A percentile compares a stretch with the other conserved stretches of the same genome.
Evolutionary conservation across 345 rosid species (phyloP).

Genomic region (Eucalyptus paniculata): DNA sequence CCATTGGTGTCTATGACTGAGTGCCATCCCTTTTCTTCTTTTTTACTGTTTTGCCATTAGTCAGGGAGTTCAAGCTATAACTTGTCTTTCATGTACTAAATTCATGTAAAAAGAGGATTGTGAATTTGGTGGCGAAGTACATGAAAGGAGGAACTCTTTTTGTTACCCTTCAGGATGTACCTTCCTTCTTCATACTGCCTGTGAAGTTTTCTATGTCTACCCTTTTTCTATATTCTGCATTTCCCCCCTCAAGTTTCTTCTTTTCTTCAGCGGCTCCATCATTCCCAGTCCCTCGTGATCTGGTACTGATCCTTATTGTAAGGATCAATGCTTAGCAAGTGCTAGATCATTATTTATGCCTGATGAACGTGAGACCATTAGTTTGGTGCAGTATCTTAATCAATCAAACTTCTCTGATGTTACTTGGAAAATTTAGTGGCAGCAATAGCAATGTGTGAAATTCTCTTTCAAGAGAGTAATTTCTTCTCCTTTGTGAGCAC

Average conservation of each 20-base stretch:
- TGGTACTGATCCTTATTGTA: not conserved
- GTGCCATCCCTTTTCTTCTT: not conserved
- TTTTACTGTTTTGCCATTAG: not conserved
- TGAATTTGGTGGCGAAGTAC: not conserved
- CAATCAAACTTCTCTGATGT: not conserved
- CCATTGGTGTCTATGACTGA: not conserved
- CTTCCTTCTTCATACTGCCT: not conserved
- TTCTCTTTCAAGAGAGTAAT: not conserved
- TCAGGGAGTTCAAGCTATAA: not conserved
- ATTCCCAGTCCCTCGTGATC: not conserved
- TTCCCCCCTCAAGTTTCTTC: not conserved
- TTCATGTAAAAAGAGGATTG: not conserved
- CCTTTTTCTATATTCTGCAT: not conserved
- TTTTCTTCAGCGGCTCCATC: not conserved
- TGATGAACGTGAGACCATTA: not conserved
- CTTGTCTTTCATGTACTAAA: not conserved
- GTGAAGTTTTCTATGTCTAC: not conserved
- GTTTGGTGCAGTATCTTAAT: not conserved
- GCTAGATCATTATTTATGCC: not conserved
- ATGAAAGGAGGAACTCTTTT: not conserved
- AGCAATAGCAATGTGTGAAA: not conserved
- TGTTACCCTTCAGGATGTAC: not conserved
- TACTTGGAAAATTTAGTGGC: not conserved
- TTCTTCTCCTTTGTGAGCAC: not conserved
- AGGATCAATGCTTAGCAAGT: not conserved